Conservation (phyloP, 768 basidiomycete genomes). For the Obba rivulosa region DNA sequence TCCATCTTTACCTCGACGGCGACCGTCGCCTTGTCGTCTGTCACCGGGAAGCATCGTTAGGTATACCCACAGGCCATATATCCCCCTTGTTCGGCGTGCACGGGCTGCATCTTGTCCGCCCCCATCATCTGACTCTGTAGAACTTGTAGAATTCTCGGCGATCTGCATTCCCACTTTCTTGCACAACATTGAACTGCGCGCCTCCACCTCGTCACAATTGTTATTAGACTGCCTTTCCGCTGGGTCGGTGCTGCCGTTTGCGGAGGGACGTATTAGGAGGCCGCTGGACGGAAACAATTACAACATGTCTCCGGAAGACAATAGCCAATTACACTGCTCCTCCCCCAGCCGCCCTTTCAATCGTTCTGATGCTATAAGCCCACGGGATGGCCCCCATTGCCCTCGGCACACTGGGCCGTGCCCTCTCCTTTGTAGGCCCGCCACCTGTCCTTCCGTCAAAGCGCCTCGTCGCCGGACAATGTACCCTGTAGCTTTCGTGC, state of each 20-base stretch:
- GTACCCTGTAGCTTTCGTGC: constrained; percentile 36
- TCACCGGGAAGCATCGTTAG: neutral
- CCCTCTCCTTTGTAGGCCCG: constrained; percentile 11
- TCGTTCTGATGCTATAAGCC: constrained; percentile 2
- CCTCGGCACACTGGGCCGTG: constrained; percentile 4
- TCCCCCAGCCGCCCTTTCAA: constrained; percentile 2
- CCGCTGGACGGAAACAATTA: constrained; percentile 13
- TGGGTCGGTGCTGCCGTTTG: constrained; percentile 17
- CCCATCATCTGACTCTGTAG: neutral
- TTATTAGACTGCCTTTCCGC: constrained; percentile 14
- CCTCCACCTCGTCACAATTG: neutral
- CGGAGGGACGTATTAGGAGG: constrained; percentile 4
- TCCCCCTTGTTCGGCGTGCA: neutral
- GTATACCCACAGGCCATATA: neutral
- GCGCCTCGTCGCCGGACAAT: constrained; percentile 18
- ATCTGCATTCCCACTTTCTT: constrained; percentile 1
- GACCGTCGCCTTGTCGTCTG: constrained; percentile 6
- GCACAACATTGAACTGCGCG: constrained; percentile 6
- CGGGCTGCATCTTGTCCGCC: neutral
- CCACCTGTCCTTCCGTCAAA: constrained; percentile 10
- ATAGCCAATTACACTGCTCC: constrained; percentile 13
- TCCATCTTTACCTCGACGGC: too few species aligned
- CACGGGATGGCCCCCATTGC: neutral
- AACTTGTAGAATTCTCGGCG: neutral
- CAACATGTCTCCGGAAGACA: constrained; percentile 20